Evolutionary conservation across 495 filamentous ascomycete genomes (phyloP), one percentile per base, ranked within the genome.

Genomic region (Cenococcum geophilum): DNA sequence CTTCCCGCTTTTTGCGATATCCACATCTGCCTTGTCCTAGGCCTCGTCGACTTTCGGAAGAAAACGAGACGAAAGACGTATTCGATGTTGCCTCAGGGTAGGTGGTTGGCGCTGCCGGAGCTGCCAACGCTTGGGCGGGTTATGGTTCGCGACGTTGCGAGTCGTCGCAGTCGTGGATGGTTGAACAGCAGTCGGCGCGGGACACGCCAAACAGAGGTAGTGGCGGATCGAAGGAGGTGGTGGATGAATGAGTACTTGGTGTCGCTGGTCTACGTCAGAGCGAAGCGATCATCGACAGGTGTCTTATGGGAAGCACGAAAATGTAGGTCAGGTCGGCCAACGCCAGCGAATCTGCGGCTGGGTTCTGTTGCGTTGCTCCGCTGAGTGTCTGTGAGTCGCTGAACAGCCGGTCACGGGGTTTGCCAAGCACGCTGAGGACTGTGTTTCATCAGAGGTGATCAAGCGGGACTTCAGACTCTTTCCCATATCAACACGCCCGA

Each of bases 11-110:
- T 50, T 16, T 18, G 48, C 51, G 43, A 48, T 55, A 51, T 53
- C 61, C 57, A 56, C 62, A 64, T 64, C 57, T 64, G 62, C 62
- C 58, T 64, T 40, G 60, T 18, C 34, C 56, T 45, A 47, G 8
- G 62, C 50, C 50, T 64, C 51, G 62, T 57, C 50, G 25, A 57
- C 50, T n/a, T 37, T 35, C 10, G 48, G 36, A 14, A 51, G 14
- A 4, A 10, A 32, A 48, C 43, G 9, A 23, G 40, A 40, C n/a
- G 59, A 45, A 23, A 18, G 25, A 47, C 22, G 47, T 47, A 16
- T 56, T 56, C 55, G 49, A 52, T 32, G 23, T 32, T 52, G 49
- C 0, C 6, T 52, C 49, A 16, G 2, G 22, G 1, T 16, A 23
- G 20, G 49, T 27, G 21, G 49, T 16, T 22, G 49, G 49, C 49